These are phyloP conservation scores for Prunus padus DNA, from an alignment of 306 rosid species.

Conservation along the genomic window DNA sequence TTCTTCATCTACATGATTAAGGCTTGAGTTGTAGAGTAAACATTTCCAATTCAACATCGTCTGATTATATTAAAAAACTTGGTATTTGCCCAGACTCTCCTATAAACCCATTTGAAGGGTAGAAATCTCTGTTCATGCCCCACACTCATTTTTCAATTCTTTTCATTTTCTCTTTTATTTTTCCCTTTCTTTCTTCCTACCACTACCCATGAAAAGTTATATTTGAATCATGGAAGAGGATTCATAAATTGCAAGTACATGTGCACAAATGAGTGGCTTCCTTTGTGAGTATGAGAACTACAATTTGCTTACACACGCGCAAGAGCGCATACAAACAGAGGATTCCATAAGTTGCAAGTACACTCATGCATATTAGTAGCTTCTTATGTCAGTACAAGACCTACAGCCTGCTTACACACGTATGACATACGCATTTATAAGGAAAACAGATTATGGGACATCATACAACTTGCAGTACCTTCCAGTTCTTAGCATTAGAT, in stretches of 20 bases:
- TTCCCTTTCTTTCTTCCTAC: background rate
- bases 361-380: background rate
- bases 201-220: background rate
- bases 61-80: background rate
- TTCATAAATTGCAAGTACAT: background rate
- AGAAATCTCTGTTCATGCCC: background rate
- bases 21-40: background rate
- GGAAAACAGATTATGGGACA: background rate
- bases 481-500: slow-evolving; percentile 91
- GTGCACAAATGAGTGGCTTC: background rate
- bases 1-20: background rate
- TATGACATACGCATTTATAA: background rate
- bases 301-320: background rate
- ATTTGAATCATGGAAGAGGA: background rate
- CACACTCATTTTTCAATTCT: background rate
- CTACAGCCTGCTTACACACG: background rate
- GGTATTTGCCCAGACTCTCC: background rate
- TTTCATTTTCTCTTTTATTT: background rate
- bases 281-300: background rate
- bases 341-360: background rate
- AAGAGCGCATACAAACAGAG: background rate
- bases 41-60: background rate
- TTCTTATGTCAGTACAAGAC: background rate
- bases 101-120: background rate
- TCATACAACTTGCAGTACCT: slow-evolving; percentile 50